Evolutionary conservation across 768 basidiomycete genomes (phyloP), one percentile per base, ranked within the genome.

Genomic region (Harrya chromipes): DNA sequence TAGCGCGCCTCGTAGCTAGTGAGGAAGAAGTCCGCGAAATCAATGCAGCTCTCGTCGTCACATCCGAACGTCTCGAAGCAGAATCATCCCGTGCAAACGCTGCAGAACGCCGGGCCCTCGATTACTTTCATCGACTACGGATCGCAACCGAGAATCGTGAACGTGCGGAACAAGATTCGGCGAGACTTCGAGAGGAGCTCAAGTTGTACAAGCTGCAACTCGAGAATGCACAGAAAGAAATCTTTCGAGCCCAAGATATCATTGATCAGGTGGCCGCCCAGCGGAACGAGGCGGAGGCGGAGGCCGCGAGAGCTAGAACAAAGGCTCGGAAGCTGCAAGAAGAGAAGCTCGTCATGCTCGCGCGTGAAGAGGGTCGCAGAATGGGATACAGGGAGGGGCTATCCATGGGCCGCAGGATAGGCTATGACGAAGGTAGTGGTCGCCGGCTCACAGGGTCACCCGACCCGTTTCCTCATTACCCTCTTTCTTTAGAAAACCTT

Each of bases 51-150:
- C 55, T 69, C 29, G 51, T 33, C 39, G 58, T 62, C 50, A 53
- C 59, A 36, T 47, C 57, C 6, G 66, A 68, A 36, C 66, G 68
- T n/a, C 63, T 77, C 37, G 73, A 76, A 45, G 50, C 57, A 12
- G 76, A 77, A 52, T 69, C 75, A 3, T 56, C 58, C 24, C 75
- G 76, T 46, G 76, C 74, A 20, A 68, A 68, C 24, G 65, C 70
- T 21, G 73, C 76, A n/a, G 76, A 78, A 52, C 66, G 66, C 35
- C 72, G 75, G 34, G 75, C 75, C n/a, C 63, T 75, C 38, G 77
- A 77, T 40, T 69, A 77, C 52, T 74, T 74, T 20, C 62, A 67
- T 45, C 68, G 72, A 21, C 63, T 78, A 47, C 71, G 70, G 40
- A 60, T 66, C 35, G 71, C 70, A 10, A 74, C 71, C 23, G 73